Conservation (phyloP, 805 yeast genomes). For the Candida pini region DNA sequence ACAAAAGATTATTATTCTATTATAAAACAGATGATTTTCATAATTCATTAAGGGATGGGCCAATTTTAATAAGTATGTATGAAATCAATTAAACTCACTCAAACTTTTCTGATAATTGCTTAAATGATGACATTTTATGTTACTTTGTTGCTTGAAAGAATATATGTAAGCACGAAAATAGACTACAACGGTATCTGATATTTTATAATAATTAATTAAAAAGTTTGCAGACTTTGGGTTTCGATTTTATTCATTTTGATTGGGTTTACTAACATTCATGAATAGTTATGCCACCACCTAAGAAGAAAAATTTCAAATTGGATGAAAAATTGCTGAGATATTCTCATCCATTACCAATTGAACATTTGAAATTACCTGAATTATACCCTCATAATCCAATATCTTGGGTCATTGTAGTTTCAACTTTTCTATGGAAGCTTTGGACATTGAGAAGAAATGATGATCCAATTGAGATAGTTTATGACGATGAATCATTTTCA, state of each 20-base stretch:
- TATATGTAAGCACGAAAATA: constrained; percentile 22
- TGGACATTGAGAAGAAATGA: not conserved
- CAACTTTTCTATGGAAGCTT: constrained; percentile 19
- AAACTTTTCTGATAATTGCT: too few relatives aligned
- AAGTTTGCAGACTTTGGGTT: not conserved
- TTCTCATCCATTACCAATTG: constrained; percentile 36
- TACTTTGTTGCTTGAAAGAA: constrained; percentile 19
- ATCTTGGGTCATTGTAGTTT: constrained; percentile 36
- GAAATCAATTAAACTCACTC: too few relatives aligned
- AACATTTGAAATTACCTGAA: constrained; percentile 30
- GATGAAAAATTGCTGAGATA: constrained; percentile 6
- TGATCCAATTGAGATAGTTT: constrained; percentile 4
- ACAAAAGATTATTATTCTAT: too few relatives aligned
- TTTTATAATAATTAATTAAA: not conserved
- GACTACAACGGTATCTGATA: constrained; percentile 37
- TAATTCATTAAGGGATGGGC: too few relatives aligned
- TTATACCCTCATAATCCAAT: constrained; percentile 40
- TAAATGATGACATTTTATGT: constrained; percentile 5
- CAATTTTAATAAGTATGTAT: too few relatives aligned
- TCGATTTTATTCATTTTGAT: not conserved
- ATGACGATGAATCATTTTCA: constrained; percentile 9
- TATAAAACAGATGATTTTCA: too few relatives aligned
- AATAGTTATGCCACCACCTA: not conserved
- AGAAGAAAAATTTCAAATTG: not conserved
- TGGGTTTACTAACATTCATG: not conserved